Evolutionary conservation across 2,329 filamentous ascomycete species (phyloP).

Genomic region (Trichoderma breve): DNA sequence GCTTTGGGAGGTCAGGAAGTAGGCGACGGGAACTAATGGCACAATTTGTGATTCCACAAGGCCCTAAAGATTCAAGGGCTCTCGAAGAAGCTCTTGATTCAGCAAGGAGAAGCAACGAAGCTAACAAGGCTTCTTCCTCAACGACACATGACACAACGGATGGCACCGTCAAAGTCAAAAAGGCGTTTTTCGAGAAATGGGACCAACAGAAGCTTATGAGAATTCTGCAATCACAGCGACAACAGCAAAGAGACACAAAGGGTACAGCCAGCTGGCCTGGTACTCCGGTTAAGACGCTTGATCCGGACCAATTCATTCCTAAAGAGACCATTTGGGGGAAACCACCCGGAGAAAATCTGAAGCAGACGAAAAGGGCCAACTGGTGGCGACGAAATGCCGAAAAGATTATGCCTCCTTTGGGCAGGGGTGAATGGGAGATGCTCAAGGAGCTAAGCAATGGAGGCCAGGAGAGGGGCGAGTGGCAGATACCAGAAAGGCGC

Average conservation of each 20-base stretch:
- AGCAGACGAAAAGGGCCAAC: constrained; percentile 43
- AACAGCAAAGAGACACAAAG: constrained; percentile 30
- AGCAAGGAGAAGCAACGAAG: neutral
- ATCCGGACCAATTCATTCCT: constrained; percentile 40
- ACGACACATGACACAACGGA: neutral
- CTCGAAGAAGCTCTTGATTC: constrained; percentile 36
- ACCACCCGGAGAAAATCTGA: constrained; percentile 39
- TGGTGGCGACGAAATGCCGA: constrained; percentile 48
- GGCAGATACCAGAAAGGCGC: constrained; percentile 38
- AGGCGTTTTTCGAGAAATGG: constrained; percentile 48
- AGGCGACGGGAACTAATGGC: constrained; percentile 49
- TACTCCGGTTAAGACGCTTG: constrained; percentile 28
- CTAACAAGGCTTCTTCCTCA: neutral
- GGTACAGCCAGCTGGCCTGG: constrained; percentile 29
- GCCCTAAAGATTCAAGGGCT: constrained; percentile 41
- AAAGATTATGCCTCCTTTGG: constrained; percentile 55
- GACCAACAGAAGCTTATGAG: constrained; percentile 44
- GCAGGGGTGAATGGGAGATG: constrained; percentile 53
- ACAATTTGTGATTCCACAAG: constrained; percentile 36
- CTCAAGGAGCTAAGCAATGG: constrained; percentile 49
- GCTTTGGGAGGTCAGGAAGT: constrained; percentile 54
- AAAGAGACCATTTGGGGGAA: constrained; percentile 50
- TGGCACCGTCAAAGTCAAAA: constrained; percentile 19
- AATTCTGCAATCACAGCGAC: constrained; percentile 43
- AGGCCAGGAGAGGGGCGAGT: constrained; percentile 35